Evolutionary conservation across 352 stramenopile genomes (phyloP).

Genomic region (Pythium apleroticum): DNA sequence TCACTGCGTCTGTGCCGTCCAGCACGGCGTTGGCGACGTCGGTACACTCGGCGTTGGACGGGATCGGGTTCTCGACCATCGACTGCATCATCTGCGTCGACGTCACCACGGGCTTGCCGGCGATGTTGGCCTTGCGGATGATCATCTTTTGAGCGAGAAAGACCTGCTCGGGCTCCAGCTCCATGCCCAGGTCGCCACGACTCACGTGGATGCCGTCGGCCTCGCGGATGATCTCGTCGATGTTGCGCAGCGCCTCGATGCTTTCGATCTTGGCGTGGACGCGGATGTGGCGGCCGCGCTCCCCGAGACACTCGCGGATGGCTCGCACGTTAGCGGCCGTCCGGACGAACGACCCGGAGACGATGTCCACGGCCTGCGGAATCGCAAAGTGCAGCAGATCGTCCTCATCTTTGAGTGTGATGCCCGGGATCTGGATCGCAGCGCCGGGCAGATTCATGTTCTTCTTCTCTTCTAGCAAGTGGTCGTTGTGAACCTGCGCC

Average conservation of each 20-base stretch:
- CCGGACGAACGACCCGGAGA: slow-evolving; percentile 99
- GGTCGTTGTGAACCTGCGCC: slow-evolving; percentile 81
- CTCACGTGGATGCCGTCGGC: slow-evolving; percentile 99
- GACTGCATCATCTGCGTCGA: slow-evolving; percentile 98
- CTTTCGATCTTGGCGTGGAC: slow-evolving; percentile 99
- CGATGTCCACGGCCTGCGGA: slow-evolving; percentile 96
- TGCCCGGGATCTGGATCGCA: slow-evolving; percentile 88
- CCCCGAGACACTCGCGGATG: slow-evolving; percentile 83
- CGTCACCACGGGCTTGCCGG: slow-evolving; percentile 98
- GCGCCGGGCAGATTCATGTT: slow-evolving; percentile 96
- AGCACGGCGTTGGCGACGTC: slow-evolving; percentile 99
- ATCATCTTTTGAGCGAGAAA: slow-evolving; percentile 99
- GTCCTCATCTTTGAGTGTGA: slow-evolving; percentile 94
- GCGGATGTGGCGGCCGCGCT: slow-evolving; percentile 83
- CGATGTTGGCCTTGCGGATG: slow-evolving; percentile 96
- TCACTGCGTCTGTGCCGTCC: slow-evolving; percentile 98
- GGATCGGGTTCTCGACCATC: slow-evolving; percentile 97
- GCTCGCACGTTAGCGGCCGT: slow-evolving; percentile 94
- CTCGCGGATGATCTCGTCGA: slow-evolving; percentile 97
- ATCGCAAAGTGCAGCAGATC: slow-evolving; percentile 97
- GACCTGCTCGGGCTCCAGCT: slow-evolving; percentile 97
- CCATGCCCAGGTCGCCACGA: slow-evolving; percentile 98
- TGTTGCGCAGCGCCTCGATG: slow-evolving; percentile 94
- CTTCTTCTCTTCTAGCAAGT: slow-evolving; percentile 94
- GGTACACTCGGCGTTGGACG: slow-evolving; percentile 98